Conservation (phyloP, 2,329 filamentous ascomycete genomes). For the Ceratocystis eucalypticola region DNA sequence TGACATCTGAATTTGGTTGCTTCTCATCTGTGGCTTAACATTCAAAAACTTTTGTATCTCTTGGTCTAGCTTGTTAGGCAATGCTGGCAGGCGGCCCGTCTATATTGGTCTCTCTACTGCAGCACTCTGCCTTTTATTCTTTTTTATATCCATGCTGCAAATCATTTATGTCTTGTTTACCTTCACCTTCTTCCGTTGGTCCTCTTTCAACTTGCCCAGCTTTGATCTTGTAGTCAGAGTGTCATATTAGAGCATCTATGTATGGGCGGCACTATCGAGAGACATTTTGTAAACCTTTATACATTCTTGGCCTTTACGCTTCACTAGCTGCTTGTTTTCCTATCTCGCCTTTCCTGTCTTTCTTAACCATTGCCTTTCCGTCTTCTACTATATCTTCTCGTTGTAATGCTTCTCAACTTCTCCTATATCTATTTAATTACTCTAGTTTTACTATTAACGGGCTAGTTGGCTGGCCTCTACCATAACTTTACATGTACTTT, state of each 20-base stretch:
- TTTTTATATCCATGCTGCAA: constrained; percentile 7
- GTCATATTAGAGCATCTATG: background rate
- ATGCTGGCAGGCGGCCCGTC: background rate
- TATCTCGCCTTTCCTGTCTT: background rate
- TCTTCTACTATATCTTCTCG: background rate
- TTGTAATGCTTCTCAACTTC: too few species aligned
- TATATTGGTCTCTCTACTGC: background rate
- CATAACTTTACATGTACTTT: background rate
- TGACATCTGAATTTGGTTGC: background rate
- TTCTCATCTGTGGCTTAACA: background rate
- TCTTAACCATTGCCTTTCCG: background rate
- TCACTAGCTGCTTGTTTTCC: background rate
- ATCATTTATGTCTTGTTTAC: background rate
- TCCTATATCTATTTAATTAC: too few species aligned
- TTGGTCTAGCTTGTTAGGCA: background rate
- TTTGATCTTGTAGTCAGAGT: background rate
- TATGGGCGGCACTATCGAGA: background rate
- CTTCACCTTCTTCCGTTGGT: background rate
- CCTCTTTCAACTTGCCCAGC: background rate
- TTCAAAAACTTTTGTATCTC: background rate
- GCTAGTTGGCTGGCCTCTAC: background rate
- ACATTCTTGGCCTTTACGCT: background rate
- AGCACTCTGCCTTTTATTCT: background rate
- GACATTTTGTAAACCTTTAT: background rate
- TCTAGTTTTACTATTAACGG: too few species aligned